Evolutionary conservation across 2,329 filamentous ascomycete genomes (phyloP).

Genomic region (Talaromyces funiculosus): DNA sequence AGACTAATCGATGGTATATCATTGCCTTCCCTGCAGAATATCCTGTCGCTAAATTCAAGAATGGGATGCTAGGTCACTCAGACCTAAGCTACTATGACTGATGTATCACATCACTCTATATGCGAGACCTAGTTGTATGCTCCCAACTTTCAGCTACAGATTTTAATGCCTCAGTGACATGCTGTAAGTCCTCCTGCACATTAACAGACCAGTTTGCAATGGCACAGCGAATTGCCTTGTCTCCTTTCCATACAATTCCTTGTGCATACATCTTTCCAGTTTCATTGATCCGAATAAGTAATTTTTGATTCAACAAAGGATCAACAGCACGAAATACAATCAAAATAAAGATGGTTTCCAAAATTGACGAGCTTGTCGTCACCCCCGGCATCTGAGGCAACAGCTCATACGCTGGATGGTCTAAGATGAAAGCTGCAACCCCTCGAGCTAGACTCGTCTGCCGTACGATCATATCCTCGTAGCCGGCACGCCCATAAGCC

Average conservation of each 20-base stretch:
- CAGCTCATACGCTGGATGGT: conserved; percentile 3
- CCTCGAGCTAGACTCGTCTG: not conserved
- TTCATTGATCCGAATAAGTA: conserved; percentile 4
- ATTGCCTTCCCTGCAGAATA: no score
- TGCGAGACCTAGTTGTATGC: no score
- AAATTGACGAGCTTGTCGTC: not conserved
- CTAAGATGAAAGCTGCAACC: not conserved
- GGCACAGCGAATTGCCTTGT: conserved; percentile 2
- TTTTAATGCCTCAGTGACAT: not conserved
- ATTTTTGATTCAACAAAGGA: not conserved
- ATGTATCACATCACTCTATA: no score
- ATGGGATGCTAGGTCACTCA: no score
- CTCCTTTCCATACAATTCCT: not conserved
- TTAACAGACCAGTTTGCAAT: conserved; percentile 1
- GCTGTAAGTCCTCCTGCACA: not conserved
- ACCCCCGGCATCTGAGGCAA: not conserved
- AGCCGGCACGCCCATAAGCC: not conserved
- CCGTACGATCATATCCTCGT: conserved; percentile 2
- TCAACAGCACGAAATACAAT: conserved; percentile 3
- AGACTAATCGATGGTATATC: no score
- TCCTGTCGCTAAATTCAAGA: no score
- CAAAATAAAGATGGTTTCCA: conserved; percentile 3
- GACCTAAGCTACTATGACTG: no score
- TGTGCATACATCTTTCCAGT: conserved; percentile 4
- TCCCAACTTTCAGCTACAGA: not conserved